phyloP scores from a whole-genome alignment of 129 eudicot species.

The Tagetes erecta region DNA sequence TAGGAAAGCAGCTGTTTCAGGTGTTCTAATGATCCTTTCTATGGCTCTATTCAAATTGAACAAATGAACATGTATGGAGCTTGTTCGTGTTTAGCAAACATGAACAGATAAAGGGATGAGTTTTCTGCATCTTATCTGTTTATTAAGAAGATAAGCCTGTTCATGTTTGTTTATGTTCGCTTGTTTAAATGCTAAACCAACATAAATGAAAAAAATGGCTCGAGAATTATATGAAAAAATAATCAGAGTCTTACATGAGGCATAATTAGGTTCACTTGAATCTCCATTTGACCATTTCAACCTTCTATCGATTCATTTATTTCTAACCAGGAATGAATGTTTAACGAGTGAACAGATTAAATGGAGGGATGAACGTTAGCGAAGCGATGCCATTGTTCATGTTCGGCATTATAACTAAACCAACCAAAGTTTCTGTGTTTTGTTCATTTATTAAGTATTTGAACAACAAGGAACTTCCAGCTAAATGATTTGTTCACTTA shows the following conservation, averaged over 20 bases:
- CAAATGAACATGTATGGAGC: not conserved
- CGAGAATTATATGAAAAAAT: not conserved
- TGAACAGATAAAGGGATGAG: not conserved
- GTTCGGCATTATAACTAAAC: not conserved
- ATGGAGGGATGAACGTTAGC: not conserved
- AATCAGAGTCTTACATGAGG: not conserved
- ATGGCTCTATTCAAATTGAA: not conserved
- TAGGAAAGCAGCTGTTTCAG: conserved; percentile 98
- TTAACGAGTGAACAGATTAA: not conserved
- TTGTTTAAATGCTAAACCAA: not conserved
- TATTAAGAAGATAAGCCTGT: not conserved
- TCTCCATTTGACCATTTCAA: not conserved
- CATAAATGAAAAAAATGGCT: not conserved
- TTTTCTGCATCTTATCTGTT: not conserved
- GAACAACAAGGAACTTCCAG: not conserved
- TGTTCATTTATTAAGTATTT: not conserved
- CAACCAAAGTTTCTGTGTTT: not conserved
- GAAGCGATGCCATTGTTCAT: not conserved
- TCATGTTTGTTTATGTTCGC: not conserved
- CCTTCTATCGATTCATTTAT: not conserved
- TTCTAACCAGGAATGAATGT: not conserved
- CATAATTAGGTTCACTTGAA: not conserved
- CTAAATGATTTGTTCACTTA: not conserved
- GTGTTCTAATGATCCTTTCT: conserved; percentile 32
- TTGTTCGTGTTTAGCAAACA: not conserved